These are phyloP conservation scores for Dictyostelium firmibasis DNA, from an alignment of 78 protist genomes.

Conservation along the genomic window DNA sequence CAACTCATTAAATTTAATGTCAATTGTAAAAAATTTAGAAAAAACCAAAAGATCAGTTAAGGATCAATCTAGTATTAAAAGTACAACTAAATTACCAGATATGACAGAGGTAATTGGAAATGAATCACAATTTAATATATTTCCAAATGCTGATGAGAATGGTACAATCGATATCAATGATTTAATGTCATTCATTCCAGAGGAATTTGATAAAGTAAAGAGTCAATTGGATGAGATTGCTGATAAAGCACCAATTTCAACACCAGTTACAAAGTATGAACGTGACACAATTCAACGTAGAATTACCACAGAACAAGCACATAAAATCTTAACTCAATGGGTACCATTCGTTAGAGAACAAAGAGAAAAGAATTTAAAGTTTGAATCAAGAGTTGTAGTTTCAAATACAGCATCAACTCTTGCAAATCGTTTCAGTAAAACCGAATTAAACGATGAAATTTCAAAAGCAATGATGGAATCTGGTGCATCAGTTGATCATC, in stretches of 20 bases:
- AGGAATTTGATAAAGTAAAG: constrained; percentile 40
- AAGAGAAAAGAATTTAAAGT: constrained; percentile 19
- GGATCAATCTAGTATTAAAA: neutral
- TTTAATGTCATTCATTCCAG: constrained; percentile 33
- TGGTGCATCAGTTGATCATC: neutral
- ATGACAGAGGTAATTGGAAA: constrained; percentile 26
- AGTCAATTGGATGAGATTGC: constrained; percentile 2
- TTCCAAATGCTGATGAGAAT: constrained; percentile 24
- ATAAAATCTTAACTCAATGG: constrained; percentile 57
- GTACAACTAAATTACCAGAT: constrained; percentile 25
- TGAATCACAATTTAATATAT: constrained; percentile 39
- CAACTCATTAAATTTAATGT: constrained; percentile 5
- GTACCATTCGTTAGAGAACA: constrained; percentile 61
- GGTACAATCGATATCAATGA: constrained; percentile 13
- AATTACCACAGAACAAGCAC: constrained; percentile 32
- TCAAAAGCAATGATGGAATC: neutral
- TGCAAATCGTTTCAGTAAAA: neutral
- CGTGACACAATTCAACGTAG: constrained; percentile 9
- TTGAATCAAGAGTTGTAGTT: neutral
- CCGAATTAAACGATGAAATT: neutral
- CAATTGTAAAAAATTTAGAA: constrained; percentile 8
- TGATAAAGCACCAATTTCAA: constrained; percentile 22
- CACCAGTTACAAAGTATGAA: constrained; percentile 41
- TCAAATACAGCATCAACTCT: neutral
- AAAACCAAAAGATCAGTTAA: neutral